Evolutionary conservation across 1,284 basidiomycete genomes (phyloP).

Genomic region (Boletus austroedulis): DNA sequence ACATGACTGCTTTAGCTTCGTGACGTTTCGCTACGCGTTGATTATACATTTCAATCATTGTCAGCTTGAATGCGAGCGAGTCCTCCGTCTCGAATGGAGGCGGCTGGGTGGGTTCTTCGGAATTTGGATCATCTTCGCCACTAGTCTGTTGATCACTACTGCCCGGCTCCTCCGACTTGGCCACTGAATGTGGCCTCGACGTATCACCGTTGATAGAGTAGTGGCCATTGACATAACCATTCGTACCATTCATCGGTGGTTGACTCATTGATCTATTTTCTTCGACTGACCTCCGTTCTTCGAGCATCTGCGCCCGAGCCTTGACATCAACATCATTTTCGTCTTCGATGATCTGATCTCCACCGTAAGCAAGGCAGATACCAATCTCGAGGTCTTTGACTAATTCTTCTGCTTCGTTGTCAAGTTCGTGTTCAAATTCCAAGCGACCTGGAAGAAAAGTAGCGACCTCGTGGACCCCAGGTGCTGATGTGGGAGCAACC

Average conservation of each 20-base stretch:
- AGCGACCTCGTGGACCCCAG: constrained; percentile 91
- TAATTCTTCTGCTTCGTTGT: constrained; percentile 93
- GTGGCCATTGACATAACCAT: constrained; percentile 52
- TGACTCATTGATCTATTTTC: constrained; percentile 27
- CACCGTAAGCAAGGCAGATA: constrained; percentile 80
- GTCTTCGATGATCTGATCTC: constrained; percentile 78
- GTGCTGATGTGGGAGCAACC: constrained; percentile 84
- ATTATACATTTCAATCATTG: constrained; percentile 89
- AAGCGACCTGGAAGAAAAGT: constrained; percentile 95
- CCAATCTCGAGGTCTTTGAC: constrained; percentile 98
- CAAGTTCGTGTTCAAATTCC: constrained; percentile 96
- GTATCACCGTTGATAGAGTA: constrained; percentile 44
- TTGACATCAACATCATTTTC: constrained; percentile 68
- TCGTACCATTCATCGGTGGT: constrained; percentile 32
- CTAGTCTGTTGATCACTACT: constrained; percentile 34
- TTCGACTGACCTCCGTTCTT: constrained; percentile 51
- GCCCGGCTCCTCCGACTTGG: constrained; percentile 50
- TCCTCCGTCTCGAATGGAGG: constrained; percentile 82
- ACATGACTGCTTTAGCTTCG: constrained; percentile 89
- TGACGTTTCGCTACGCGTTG: constrained; percentile 87
- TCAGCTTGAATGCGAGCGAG: constrained; percentile 89
- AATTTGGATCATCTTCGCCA: constrained; percentile 46
- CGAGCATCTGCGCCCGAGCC: constrained; percentile 64
- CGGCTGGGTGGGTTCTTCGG: constrained; percentile 65
- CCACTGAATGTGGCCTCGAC: constrained; percentile 37